Evolutionary conservation across 2,329 filamentous ascomycete species (phyloP), one percentile per base, ranked within the genome.

Genomic region (Colletotrichum australisinense): DNA sequence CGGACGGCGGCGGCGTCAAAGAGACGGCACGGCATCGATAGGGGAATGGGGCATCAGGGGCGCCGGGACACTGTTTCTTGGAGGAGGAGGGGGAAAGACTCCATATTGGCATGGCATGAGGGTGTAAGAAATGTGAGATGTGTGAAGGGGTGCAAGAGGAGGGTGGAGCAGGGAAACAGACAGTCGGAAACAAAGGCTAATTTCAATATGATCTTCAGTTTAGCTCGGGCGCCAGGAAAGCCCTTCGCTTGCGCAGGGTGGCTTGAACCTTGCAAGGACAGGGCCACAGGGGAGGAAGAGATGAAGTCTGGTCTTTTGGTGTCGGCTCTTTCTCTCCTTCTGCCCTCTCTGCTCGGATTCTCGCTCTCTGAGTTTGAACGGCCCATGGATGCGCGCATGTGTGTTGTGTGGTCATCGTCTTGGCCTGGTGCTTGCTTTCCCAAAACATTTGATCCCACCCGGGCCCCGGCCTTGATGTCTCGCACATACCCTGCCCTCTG

Each of bases 121-220:
- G 49, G 46, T 35, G 63, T 30, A 49, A 22, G 46, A 30, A 16
- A 63, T 63, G 46, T 30, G 38, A 62, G 56, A 38, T 58, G 46
- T 62, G 35, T 35, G 63, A 67, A 53, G 42, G 64, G 19, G 60
- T 53, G 65, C 28, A 38, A 32, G 28, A 38, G 58, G 24, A 55
- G 46, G 22, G n/a, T 16, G 64, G 49, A 16, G n/a, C 24, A 63
- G 59, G 72, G 72, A 74, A 72, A 74, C 69, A 74, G 68, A 69
- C 42, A 56, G 73, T 69, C 73, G 73, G 73, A 74, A 74, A 75
- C 74, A 74, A 71, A 75, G 71, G 71, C 74, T 75, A 74, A 74
- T 74, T 72, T 63, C 71, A 68, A 68, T 55, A 68, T 75, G 71
- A 74, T 74, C 72, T 74, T 72, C 67, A 63, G 63, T 67, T 65